Evolutionary conservation across 129 eudicot species (phyloP), one percentile per base, ranked within the genome.

Genomic region (Centella asiatica): DNA sequence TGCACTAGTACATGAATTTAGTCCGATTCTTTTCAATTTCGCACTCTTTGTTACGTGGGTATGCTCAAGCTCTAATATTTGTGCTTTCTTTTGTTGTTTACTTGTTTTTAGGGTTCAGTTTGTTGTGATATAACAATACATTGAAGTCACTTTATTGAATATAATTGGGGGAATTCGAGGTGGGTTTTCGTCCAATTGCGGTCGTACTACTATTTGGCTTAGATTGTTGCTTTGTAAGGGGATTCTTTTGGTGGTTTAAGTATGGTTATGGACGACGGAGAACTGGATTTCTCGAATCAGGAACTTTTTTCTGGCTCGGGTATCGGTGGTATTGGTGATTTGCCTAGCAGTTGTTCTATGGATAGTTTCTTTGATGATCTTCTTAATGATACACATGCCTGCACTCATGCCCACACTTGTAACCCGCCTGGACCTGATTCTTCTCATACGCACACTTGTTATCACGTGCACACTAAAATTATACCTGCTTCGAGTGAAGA

Each of bases 391-490:
- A 25, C 89, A 1, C 99, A 78, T 31, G 88, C 95, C 45, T 93
- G 99, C 69, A 88, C 89, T 46, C 99, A 93, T 55, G 78, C 96
- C 64, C 99, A 93, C 70, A 86, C 88, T 33, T 93, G 99, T 72
- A 87, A 85, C 74, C 96, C 99, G 2, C 85, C 95, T 5, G 99
- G 96, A 40, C 99, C 99, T 0, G 99, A 93, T 72, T 74, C 69
- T 25, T 75, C 99, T 48, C 99, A 93, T 57, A 93, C 99, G 4
- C 96, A 93, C 79, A 93, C 99, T 2, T 93, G 99, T 69, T 84
- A 77, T 70, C 99, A 93, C 57, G 95, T 93, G 60, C 99, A 93
- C 62, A 93, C 99, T 50, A 86, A 93, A 67, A 78, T 88, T 31
- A 51, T 88, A 52, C 82, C 99, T 7, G 52, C 89, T 31, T 48